These are phyloP conservation scores for Curvularia verruculosa DNA, from an alignment of 2,329 filamentous ascomycete genomes.

Conservation along the genomic window DNA sequence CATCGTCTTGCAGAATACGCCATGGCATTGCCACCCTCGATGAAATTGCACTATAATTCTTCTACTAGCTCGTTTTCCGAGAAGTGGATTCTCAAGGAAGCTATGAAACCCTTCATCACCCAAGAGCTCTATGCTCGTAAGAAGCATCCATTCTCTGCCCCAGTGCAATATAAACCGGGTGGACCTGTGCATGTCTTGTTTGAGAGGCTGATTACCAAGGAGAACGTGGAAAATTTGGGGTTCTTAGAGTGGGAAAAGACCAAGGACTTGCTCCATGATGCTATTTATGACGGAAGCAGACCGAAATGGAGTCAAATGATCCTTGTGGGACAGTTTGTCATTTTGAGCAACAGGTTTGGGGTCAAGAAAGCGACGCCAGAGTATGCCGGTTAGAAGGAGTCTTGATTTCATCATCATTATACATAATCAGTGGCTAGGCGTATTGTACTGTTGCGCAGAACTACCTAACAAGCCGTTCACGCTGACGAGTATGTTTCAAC, in stretches of 20 bases:
- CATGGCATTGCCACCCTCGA: slow-evolving; percentile 46
- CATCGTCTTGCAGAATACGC: slow-evolving; percentile 50
- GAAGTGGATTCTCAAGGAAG: slow-evolving; percentile 61
- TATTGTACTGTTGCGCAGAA: neutral
- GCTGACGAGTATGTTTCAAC: neutral
- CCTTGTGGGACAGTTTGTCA: slow-evolving; percentile 25
- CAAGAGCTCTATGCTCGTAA: slow-evolving; percentile 58
- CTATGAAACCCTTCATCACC: slow-evolving; percentile 58
- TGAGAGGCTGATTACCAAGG: slow-evolving; percentile 33
- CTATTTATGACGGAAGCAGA: slow-evolving; percentile 19
- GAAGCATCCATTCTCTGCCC: slow-evolving; percentile 59
- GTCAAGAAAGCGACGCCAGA: slow-evolving; percentile 19
- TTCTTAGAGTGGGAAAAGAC: slow-evolving; percentile 26
- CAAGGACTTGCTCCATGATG: slow-evolving; percentile 19
- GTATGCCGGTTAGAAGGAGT: neutral
- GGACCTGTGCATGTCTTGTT: slow-evolving; percentile 54
- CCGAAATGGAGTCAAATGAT: slow-evolving; percentile 25
- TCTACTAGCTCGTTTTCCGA: slow-evolving; percentile 40
- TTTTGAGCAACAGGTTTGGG: slow-evolving; percentile 19
- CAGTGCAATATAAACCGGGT: slow-evolving; percentile 48
- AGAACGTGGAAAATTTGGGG: slow-evolving; percentile 37
- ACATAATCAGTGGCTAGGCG: neutral
- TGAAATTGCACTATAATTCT: slow-evolving; percentile 46
- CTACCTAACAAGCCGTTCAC: neutral
- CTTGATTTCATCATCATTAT: neutral